phyloP scores from a whole-genome alignment of 371 early-diverging fungal genomes.

The Lichtheimia corymbifera region DNA sequence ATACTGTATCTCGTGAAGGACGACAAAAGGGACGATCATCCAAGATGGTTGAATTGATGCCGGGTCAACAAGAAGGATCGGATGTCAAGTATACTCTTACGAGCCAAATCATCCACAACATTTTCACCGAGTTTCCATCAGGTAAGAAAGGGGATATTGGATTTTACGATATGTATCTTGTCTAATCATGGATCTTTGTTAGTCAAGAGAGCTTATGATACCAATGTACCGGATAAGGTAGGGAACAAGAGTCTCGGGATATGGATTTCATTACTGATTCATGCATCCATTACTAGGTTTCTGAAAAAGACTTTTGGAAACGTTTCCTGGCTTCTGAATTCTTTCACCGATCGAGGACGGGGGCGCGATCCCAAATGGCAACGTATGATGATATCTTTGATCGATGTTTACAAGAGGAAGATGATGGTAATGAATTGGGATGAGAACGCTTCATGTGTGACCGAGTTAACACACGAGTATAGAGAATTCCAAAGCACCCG shows the following conservation, averaged over 20 bases:
- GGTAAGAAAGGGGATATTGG: constrained; percentile 39
- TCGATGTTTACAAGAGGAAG: constrained; percentile 79
- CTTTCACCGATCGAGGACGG: constrained; percentile 81
- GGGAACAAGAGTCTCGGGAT: constrained; percentile 2
- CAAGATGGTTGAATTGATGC: constrained; percentile 77
- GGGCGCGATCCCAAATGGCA: constrained; percentile 56
- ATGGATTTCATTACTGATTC: neutral
- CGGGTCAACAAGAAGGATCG: constrained; percentile 76
- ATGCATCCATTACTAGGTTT: constrained; percentile 38
- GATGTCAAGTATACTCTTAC: constrained; percentile 87
- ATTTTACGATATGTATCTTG: neutral
- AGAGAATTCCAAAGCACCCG: constrained; percentile 53
- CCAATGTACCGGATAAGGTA: constrained; percentile 84
- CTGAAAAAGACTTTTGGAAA: constrained; percentile 89
- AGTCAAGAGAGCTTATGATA: constrained; percentile 83
- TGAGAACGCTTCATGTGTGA: neutral
- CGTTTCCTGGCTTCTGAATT: constrained; percentile 84
- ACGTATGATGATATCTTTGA: constrained; percentile 85
- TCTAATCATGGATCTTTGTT: neutral
- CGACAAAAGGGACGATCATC: constrained; percentile 88
- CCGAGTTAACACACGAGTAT: neutral
- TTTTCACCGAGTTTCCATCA: constrained; percentile 89
- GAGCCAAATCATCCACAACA: constrained; percentile 85
- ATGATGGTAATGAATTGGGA: constrained; percentile 49
- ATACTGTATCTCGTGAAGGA: constrained; percentile 66